Evolutionary conservation across 352 stramenopile species (phyloP).

Genomic region (Pythium rhizo-oryzae): DNA sequence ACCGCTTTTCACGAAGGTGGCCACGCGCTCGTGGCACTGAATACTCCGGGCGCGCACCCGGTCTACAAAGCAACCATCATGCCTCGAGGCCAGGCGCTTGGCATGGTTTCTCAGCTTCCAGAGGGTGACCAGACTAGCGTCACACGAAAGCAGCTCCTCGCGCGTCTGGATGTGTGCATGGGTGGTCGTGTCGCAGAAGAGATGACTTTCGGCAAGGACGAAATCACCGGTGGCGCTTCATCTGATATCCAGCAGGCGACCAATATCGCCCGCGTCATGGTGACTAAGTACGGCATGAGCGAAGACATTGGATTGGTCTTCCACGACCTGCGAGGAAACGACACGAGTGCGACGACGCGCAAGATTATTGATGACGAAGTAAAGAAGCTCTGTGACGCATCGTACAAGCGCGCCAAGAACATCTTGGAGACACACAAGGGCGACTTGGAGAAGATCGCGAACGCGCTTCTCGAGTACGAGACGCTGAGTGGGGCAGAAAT

Average conservation of each 20-base stretch:
- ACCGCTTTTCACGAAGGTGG: slow-evolving; percentile 99
- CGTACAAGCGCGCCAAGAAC: slow-evolving; percentile 94
- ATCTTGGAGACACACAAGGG: slow-evolving; percentile 92
- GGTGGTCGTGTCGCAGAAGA: slow-evolving; percentile 98
- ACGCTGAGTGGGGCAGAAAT: slow-evolving; percentile 96
- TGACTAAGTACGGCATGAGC: slow-evolving; percentile 99
- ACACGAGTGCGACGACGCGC: slow-evolving; percentile 93
- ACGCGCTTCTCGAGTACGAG: slow-evolving; percentile 98
- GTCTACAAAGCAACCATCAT: slow-evolving; percentile 99
- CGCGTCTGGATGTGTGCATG: slow-evolving; percentile 98
- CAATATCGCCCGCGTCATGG: slow-evolving; percentile 95
- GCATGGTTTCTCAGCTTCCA: slow-evolving; percentile 96
- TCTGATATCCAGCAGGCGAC: slow-evolving; percentile 94
- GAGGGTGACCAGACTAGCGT: slow-evolving; percentile 91
- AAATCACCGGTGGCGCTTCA: slow-evolving; percentile 97
- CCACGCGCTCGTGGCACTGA: slow-evolving; percentile 97
- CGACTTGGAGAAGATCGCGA: slow-evolving; percentile 95
- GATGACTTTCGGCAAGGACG: slow-evolving; percentile 97
- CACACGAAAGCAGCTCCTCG: slow-evolving; percentile 94
- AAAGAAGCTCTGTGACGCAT: slow-evolving; percentile 94
- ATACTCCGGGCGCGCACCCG: slow-evolving; percentile 93
- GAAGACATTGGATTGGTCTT: slow-evolving; percentile 95
- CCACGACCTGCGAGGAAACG: slow-evolving; percentile 87
- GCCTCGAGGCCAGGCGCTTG: slow-evolving; percentile 96
- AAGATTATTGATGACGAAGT: slow-evolving; percentile 98